Evolutionary conservation across 176 grass and related monocot genomes (phyloP), one percentile per base, ranked within the genome.

Genomic region (Carex cristatella): DNA sequence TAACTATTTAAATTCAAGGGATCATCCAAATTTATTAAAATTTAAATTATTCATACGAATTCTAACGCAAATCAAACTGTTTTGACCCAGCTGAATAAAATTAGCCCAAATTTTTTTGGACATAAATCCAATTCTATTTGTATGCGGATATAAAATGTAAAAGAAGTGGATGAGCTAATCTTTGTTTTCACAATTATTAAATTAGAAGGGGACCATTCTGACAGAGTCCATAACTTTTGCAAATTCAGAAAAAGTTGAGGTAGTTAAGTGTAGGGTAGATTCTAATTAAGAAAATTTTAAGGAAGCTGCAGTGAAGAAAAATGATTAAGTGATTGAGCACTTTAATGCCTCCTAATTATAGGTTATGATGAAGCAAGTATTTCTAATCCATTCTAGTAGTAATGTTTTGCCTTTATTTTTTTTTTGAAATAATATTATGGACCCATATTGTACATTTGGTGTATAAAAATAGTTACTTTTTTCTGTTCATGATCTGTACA

Each of bases 401-500:
- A 46, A 72, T 78, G 6, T 10, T 57, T 55, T 7, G n/a, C 72
- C 42, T 76, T 76, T 31, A 7, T 6, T 6, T 54, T 28, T 14
- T 7, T 51, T 13, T 49, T 30, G 2, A 18, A 78, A 78, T 51
- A 6, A 18, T 78, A 57, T 56, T 57, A 16, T 78, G 74, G 51
- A 78, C 73, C 73, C 73, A 56, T 78, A 2, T 32, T 78, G 13
- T 79, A 58, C 53, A 35, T 79, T 58, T 79, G 5, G 2, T 58
- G 51, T 78, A 57, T 78, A 18, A 57, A 55, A 78, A 57, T 57
- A 53, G 28, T 10, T 78, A 56, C 51, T 57, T 78, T 78, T 5
- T 32, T 79, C 74, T 57, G 14, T 57, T 79, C 51, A 33, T 79
- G 74, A 79, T 79, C 53, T 79, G 74, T 79, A 58, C 74, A 79